Conservation (phyloP, 768 basidiomycete genomes). For the Kwoniella shandongensis region DNA sequence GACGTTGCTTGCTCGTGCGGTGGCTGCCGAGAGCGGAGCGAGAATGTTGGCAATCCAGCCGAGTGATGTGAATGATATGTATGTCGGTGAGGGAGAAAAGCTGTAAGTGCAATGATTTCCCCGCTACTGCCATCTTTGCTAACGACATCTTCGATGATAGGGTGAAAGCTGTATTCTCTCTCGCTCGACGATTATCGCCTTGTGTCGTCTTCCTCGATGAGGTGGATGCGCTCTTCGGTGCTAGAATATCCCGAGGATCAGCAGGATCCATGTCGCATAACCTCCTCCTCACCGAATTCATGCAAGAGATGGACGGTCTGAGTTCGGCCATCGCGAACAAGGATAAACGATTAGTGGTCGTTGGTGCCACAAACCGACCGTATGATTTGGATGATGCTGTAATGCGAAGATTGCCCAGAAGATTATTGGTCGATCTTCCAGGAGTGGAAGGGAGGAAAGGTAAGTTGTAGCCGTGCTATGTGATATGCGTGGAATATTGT, state of each 20-base stretch:
- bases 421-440: slow-evolving; percentile 84
- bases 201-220: slow-evolving; percentile 95
- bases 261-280: slow-evolving; percentile 80
- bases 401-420: slow-evolving; percentile 78
- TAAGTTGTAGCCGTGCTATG: slow-evolving; percentile 42
- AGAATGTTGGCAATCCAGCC: slow-evolving; percentile 85
- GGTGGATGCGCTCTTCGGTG: slow-evolving; percentile 88
- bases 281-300: slow-evolving; percentile 60
- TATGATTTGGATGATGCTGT: slow-evolving; percentile 69
- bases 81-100: slow-evolving; percentile 51
- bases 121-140: slow-evolving; percentile 2
- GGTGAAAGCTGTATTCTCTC: slow-evolving; percentile 80
- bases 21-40: slow-evolving; percentile 90
- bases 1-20: slow-evolving; percentile 80
- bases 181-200: slow-evolving; percentile 80
- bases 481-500: background rate
- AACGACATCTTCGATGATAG: slow-evolving; percentile 23
- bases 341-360: slow-evolving; percentile 80
- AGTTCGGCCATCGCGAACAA: slow-evolving; percentile 62
- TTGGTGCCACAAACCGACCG: slow-evolving; percentile 83
- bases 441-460: slow-evolving; percentile 82
- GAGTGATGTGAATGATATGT: slow-evolving; percentile 92
- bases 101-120: slow-evolving; percentile 25
- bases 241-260: slow-evolving; percentile 73
- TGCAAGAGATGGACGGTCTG: slow-evolving; percentile 86